Base-by-base conservation (phyloP, 129 eudicot genomes). In the Solidago caesia region DNA sequence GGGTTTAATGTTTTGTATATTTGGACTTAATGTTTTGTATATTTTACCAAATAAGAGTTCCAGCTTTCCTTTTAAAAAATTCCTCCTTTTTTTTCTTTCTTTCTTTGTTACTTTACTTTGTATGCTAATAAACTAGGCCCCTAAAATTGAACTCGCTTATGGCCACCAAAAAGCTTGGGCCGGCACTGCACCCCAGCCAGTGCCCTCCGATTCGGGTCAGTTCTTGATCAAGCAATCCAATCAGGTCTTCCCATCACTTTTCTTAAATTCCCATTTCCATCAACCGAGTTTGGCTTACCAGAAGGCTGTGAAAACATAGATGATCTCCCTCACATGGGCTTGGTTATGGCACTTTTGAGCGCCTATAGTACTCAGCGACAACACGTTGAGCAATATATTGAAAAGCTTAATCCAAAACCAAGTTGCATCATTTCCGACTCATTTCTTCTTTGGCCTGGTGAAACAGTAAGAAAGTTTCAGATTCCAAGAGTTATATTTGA, bases 401-500 rank as follows among this genome's bases (percentile, higher is more conserved):
- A 71, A 43, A 85, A 73, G 14, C 74, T 89, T n/a, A 43, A 80
- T 9, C 88, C 80, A 39, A 68, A 14, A 29, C 86, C 82, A 0
- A 16, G 56, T 33, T 49, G 73, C 88, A 55, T 89, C 5, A 65
- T 89, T 11, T 81, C 96, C 16, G 87, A 82, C 25, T 66, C 81
- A 55, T 25, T 59, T 42, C 51, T 84, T 26, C 44, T 75, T 1
- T 89, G 89, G 91, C 62, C 89, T 2, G 75, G 74, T 39, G 82
- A 73, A 4, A 75, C 85, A 0, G 95, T 95, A 0, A 76, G 60
- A 41, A 82, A 49, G 33, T 84, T 91, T 73, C 74, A 72, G 44
- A 86, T 91, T 70, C 95, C 88, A 5, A 78, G 95, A 83, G 60
- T 85, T 43, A 46, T 86, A 42, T 91, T 91, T 58, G 83, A 91